Evolutionary conservation across 345 rosid species (phyloP).

Genomic region (Pugionium dolabratum): DNA sequence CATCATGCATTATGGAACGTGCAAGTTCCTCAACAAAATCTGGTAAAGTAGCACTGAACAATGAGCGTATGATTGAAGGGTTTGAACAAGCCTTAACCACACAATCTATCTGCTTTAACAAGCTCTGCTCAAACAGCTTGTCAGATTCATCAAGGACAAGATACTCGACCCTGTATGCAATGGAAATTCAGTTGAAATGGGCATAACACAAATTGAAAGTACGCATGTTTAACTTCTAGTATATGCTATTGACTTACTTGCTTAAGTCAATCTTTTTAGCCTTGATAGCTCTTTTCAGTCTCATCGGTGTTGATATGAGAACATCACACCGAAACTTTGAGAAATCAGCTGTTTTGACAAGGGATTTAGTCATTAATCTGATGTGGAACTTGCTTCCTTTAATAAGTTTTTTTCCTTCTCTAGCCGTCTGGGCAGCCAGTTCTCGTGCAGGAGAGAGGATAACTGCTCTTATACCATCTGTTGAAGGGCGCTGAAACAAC

Average conservation of each 20-base stretch:
- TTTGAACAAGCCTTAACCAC: constrained; percentile 93
- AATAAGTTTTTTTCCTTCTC: constrained; percentile 88
- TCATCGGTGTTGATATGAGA: constrained; percentile 83
- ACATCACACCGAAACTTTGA: constrained; percentile 74
- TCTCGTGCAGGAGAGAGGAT: constrained; percentile 91
- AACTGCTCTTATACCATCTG: constrained; percentile 77
- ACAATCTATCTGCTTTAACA: constrained; percentile 82
- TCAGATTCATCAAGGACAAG: constrained; percentile 98
- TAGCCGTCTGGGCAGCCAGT: constrained; percentile 81
- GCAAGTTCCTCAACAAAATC: constrained; percentile 96
- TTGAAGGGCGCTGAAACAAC: constrained; percentile 52
- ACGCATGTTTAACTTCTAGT: constrained; percentile 5
- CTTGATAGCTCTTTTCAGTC: constrained; percentile 65
- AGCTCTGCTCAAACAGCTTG: constrained; percentile 90
- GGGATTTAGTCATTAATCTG: constrained; percentile 79
- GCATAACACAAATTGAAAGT: neutral
- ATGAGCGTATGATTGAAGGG: constrained; percentile 74
- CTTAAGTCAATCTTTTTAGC: constrained; percentile 75
- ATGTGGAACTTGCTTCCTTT: constrained; percentile 69
- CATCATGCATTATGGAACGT: constrained; percentile 93
- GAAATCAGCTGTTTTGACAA: constrained; percentile 58
- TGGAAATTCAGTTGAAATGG: constrained; percentile 5
- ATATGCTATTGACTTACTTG: constrained; percentile 52
- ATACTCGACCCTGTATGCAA: constrained; percentile 71
- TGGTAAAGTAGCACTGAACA: constrained; percentile 97